phyloP scores from a whole-genome alignment of 768 basidiomycete genomes.

The Hypholoma sublateritium region DNA sequence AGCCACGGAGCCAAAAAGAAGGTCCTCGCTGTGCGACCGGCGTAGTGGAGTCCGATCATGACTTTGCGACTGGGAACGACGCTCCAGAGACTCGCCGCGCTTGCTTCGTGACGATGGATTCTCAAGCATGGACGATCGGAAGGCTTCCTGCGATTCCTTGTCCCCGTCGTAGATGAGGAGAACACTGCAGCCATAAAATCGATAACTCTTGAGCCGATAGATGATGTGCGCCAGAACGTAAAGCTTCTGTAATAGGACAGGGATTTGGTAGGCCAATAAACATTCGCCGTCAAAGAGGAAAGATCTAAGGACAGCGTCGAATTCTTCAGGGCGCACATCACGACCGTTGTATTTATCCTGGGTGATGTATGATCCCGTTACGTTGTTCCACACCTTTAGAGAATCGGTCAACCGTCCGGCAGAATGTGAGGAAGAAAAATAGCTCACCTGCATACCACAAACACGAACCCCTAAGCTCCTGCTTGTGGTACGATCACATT shows the following conservation, averaged over 20 bases:
- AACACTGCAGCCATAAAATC: slow-evolving; percentile 97
- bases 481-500: slow-evolving; percentile 96
- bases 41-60: slow-evolving; percentile 53
- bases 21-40: slow-evolving; percentile 79
- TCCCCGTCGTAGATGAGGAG: slow-evolving; percentile 98
- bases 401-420: slow-evolving; percentile 8
- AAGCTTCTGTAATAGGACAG: slow-evolving; percentile 84
- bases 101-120: slow-evolving; percentile 68
- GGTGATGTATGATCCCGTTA: slow-evolving; percentile 79
- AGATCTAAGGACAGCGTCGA: slow-evolving; percentile 74
- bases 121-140: slow-evolving; percentile 60
- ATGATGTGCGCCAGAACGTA: slow-evolving; percentile 94
- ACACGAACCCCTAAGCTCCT: slow-evolving; percentile 86
- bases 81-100: slow-evolving; percentile 77
- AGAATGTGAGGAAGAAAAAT: slow-evolving; percentile 2
- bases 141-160: slow-evolving; percentile 77
- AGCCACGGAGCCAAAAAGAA: slow-evolving; percentile 64
- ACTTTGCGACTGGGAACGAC: slow-evolving; percentile 45
- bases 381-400: slow-evolving; percentile 87
- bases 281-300: slow-evolving; percentile 86
- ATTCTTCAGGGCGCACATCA: slow-evolving; percentile 84
- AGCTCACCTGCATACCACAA: slow-evolving; percentile 97
- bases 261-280: slow-evolving; percentile 90
- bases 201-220: slow-evolving; percentile 86
- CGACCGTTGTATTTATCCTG: slow-evolving; percentile 98